Percentiles rank a stretch among this genome's conserved stretches.
phyloP scores from a whole-genome alignment of 1,284 basidiomycete genomes.

The Rhodofomes roseus region DNA sequence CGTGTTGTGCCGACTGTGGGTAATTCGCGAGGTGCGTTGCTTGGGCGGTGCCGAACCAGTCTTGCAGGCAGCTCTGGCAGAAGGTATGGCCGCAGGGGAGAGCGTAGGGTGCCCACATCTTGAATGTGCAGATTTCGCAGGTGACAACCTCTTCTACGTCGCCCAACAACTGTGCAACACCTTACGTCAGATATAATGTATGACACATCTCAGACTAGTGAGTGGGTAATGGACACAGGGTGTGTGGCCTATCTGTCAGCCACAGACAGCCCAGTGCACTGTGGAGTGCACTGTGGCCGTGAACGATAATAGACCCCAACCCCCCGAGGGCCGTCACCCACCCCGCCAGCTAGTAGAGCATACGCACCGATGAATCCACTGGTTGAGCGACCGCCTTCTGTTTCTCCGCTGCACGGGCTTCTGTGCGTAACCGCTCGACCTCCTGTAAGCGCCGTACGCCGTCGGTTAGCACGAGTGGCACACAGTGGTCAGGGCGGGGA shows the following conservation, averaged over 20 bases:
- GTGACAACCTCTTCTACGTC: conserved; percentile 50
- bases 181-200: not conserved
- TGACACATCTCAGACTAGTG: not conserved
- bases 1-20: conserved; percentile 35
- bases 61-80: conserved; percentile 56
- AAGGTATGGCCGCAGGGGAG: conserved; percentile 70
- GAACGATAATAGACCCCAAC: no score
- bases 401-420: conserved; percentile 2
- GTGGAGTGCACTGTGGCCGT: no score
- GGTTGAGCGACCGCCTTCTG: not conserved
- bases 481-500: not conserved
- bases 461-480: not conserved
- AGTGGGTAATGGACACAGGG: not conserved
- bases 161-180: conserved; percentile 31
- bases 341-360: not conserved
- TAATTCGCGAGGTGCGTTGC: conserved; percentile 44
- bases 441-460: conserved; percentile 8
- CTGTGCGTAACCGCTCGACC: conserved; percentile 7
- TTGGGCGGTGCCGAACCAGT: conserved; percentile 60
- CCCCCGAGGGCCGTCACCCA: not conserved
- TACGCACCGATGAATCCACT: not conserved
- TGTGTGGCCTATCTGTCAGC: not conserved
- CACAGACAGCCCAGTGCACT: no score
- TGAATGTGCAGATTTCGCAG: conserved; percentile 60
- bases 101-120: conserved; percentile 61